These are phyloP conservation scores for Musa itinerans DNA, from an alignment of 176 grass and related monocot genomes.

Conservation along the genomic window DNA sequence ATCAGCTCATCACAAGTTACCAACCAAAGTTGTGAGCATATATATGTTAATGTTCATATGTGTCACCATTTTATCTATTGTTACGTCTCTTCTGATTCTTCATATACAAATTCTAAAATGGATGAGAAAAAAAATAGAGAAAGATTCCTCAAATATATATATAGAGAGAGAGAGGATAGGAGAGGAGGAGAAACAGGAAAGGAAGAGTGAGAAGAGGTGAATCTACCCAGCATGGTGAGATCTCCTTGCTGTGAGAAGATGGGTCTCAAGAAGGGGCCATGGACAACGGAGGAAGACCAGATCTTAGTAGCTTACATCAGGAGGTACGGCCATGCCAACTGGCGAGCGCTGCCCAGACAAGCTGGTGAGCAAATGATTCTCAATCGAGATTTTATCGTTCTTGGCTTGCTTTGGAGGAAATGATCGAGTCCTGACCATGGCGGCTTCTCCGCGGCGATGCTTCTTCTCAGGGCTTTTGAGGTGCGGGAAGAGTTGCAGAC, in stretches of 20 bases:
- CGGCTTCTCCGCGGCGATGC: not conserved
- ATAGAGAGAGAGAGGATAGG: too few species aligned
- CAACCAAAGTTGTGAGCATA: too few species aligned
- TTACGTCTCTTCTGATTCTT: too few species aligned
- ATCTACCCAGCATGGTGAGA: not conserved
- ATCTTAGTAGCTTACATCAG: not conserved
- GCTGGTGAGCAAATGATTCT: not conserved
- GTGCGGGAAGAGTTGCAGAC: not conserved
- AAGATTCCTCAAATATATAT: too few species aligned
- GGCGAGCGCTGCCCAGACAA: not conserved
- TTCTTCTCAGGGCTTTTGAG: not conserved
- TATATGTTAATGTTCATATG: too few species aligned
- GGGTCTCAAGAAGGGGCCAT: not conserved
- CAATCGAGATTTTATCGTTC: not conserved
- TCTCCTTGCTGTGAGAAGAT: constrained; percentile 1
- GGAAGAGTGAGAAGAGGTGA: not conserved
- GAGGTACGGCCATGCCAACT: not conserved
- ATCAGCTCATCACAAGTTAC: too few species aligned
- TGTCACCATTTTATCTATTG: too few species aligned
- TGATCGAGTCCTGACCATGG: too few species aligned
- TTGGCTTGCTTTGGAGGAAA: not conserved
- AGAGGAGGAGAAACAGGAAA: too few species aligned
- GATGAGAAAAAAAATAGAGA: too few species aligned
- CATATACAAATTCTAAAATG: too few species aligned
- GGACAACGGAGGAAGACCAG: not conserved